Conservation (phyloP, 495 filamentous ascomycete species). For the Lentithecium fluviatile region DNA sequence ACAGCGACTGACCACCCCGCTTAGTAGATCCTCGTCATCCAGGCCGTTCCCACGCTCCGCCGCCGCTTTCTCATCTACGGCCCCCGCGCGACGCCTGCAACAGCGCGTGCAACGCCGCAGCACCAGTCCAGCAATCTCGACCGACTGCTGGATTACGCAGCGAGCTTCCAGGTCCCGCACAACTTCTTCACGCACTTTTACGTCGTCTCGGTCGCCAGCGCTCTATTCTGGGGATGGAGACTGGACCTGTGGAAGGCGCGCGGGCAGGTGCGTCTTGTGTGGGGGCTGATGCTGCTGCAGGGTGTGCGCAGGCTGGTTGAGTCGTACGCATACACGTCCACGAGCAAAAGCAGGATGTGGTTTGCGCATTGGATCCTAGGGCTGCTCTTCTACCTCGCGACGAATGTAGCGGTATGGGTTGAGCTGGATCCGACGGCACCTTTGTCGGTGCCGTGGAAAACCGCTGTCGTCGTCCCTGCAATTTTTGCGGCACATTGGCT, state of each 20-base stretch:
- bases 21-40: constrained; percentile 55
- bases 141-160: constrained; percentile 52
- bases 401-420: constrained; percentile 77
- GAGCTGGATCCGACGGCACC: constrained; percentile 49
- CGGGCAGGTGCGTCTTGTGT: constrained; percentile 63
- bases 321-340: constrained; percentile 59
- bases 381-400: constrained; percentile 69
- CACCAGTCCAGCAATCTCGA: constrained; percentile 1
- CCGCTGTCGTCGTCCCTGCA: constrained; percentile 53
- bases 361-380: constrained; percentile 78
- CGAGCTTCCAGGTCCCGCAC: constrained; percentile 69
- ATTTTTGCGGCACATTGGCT: constrained; percentile 74
- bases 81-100: constrained; percentile 47
- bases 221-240: constrained; percentile 66
- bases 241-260: not conserved
- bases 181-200: constrained; percentile 89
- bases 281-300: constrained; percentile 72
- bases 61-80: constrained; percentile 60
- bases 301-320: constrained; percentile 73
- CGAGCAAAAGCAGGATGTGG: constrained; percentile 75
- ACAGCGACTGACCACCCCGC: constrained; percentile 27
- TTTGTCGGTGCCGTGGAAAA: too few species aligned
- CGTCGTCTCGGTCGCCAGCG: constrained; percentile 64
- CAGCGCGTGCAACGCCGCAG: not conserved
- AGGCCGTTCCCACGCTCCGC: constrained; percentile 51